Conservation (phyloP, 2,329 filamentous ascomycete genomes). For the Dothidotthia symphoricarpi region DNA sequence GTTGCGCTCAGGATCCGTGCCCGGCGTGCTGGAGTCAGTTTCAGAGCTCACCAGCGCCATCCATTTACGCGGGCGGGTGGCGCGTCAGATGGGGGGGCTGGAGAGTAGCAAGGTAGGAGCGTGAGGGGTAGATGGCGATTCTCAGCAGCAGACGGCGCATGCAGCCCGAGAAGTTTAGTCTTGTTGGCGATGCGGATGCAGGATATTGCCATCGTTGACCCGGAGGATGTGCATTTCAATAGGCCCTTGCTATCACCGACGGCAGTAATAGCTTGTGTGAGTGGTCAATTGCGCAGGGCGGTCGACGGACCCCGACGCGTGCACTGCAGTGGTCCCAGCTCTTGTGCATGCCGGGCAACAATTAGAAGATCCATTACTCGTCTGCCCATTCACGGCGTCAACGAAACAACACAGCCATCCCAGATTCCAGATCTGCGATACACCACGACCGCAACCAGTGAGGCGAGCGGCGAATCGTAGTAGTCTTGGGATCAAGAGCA, state of each 20-base stretch:
- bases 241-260: slow-evolving; percentile 4
- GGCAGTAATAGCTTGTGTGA: not conserved
- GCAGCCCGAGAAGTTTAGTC: slow-evolving; percentile 15
- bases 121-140: slow-evolving; percentile 20
- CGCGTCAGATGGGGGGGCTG: slow-evolving; percentile 17
- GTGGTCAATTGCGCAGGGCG: slow-evolving; percentile 1
- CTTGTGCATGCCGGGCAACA: too few relatives aligned
- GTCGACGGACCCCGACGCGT: slow-evolving; percentile 2
- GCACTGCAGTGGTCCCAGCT: not conserved
- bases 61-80: slow-evolving; percentile 37
- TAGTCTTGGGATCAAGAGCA: slow-evolving; percentile 1
- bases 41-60: slow-evolving; percentile 41
- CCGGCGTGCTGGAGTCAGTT: slow-evolving; percentile 24
- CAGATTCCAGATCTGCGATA: not conserved
- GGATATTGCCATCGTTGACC: too few relatives aligned
- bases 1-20: slow-evolving; percentile 29
- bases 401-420: not conserved
- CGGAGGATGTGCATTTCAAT: slow-evolving; percentile 1
- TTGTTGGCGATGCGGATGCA: slow-evolving; percentile 7
- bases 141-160: slow-evolving; percentile 9
- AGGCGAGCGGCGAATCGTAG: slow-evolving; percentile 8
- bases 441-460: slow-evolving; percentile 11
- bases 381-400: slow-evolving; percentile 6
- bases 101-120: slow-evolving; percentile 9
- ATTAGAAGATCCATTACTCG: too few relatives aligned